A percentile compares a stretch with the other conserved stretches of the same genome.
Conservation (phyloP, 2,329 filamentous ascomycete species). For the Diaporthe sp. region DNA sequence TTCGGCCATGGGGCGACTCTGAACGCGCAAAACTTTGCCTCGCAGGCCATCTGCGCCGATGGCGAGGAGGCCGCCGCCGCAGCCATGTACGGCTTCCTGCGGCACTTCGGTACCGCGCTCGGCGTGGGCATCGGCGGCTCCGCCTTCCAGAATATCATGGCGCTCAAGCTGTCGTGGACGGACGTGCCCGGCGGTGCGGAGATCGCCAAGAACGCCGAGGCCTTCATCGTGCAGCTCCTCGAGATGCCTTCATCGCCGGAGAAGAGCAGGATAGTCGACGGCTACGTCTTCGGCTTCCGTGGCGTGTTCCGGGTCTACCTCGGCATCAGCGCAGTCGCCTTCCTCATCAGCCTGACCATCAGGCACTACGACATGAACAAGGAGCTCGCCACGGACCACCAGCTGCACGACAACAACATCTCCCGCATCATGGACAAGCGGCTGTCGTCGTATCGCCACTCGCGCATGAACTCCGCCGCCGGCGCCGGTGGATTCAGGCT, state of each 20-base stretch:
- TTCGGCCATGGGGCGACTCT: slow-evolving; percentile 54
- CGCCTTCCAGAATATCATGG: slow-evolving; percentile 57
- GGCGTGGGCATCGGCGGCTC: slow-evolving; percentile 56
- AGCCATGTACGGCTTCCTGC: slow-evolving; percentile 56
- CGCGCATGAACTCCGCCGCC: slow-evolving; percentile 18
- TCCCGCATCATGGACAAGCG: slow-evolving; percentile 33
- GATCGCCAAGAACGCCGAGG: slow-evolving; percentile 48
- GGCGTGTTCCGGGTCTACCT: slow-evolving; percentile 67
- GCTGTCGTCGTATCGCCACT: slow-evolving; percentile 28
- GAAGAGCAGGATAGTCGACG: slow-evolving; percentile 40
- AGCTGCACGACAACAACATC: slow-evolving; percentile 51
- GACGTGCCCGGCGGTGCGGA: slow-evolving; percentile 44
- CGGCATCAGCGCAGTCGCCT: slow-evolving; percentile 61
- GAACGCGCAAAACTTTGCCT: slow-evolving; percentile 54
- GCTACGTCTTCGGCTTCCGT: slow-evolving; percentile 66
- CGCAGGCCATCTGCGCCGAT: slow-evolving; percentile 52
- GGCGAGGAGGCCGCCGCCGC: slow-evolving; percentile 54
- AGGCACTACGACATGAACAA: slow-evolving; percentile 62
- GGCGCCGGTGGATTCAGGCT: slow-evolving; percentile 9
- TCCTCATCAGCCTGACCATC: slow-evolving; percentile 65
- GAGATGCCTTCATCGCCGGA: slow-evolving; percentile 40
- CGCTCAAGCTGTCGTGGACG: slow-evolving; percentile 47
- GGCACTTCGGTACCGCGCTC: slow-evolving; percentile 56
- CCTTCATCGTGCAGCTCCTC: slow-evolving; percentile 42
- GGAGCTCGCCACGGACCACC: slow-evolving; percentile 61